Conservation (phyloP, 306 rosid species). For the Trifolium pratense region DNA sequence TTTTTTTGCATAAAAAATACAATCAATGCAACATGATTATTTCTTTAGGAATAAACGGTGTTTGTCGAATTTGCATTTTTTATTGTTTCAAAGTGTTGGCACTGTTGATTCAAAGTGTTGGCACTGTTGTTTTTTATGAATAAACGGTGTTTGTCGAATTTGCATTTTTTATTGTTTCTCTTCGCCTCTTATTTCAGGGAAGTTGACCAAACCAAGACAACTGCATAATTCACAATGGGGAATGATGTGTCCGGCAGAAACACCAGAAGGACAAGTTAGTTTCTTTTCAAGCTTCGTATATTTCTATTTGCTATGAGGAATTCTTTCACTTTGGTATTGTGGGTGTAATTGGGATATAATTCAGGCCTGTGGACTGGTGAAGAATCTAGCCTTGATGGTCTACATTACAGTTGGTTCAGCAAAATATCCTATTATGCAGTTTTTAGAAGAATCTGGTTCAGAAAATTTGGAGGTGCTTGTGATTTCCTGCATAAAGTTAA, state of each 20-base stretch:
- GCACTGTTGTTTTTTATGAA: neutral
- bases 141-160: neutral
- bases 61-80: too few relatives aligned
- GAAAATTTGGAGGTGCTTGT: constrained; percentile 87
- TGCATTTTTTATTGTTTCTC: constrained; percentile 28
- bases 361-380: constrained; percentile 97
- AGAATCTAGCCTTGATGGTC: constrained; percentile 98
- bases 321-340: constrained; percentile 28
- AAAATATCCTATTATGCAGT: constrained; percentile 89
- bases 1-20: constrained; percentile 22
- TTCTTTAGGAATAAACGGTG: neutral
- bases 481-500: constrained; percentile 34
- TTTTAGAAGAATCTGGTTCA: constrained; percentile 97
- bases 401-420: constrained; percentile 97
- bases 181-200: constrained; percentile 58
- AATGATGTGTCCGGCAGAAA: constrained; percentile 99
- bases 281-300: constrained; percentile 28
- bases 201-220: constrained; percentile 96
- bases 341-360: constrained; percentile 39
- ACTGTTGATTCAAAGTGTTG: neutral
- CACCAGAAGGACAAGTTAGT: constrained; percentile 98
- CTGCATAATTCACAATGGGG: constrained; percentile 99
- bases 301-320: constrained; percentile 11
- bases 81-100: too few relatives aligned
- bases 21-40: constrained; percentile 6